Conservation (phyloP, 345 rosid genomes). For the Salix suchowensis region DNA sequence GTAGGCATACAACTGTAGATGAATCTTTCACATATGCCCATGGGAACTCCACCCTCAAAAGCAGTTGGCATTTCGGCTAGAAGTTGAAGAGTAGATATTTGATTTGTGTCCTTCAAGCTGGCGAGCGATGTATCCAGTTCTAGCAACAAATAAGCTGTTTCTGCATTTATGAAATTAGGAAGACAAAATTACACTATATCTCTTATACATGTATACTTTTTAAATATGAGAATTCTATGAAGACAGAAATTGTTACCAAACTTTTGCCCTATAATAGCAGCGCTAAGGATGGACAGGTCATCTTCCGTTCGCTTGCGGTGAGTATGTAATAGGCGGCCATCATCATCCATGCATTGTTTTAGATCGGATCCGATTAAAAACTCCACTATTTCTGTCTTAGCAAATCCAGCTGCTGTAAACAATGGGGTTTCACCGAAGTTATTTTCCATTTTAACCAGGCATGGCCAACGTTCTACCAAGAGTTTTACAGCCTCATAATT, state of each 20-base stretch:
- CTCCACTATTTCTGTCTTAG: too few relatives aligned
- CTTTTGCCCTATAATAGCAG: conserved; percentile 19
- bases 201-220: too few relatives aligned
- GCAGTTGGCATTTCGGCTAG: conserved; percentile 12
- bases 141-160: conserved; percentile 19
- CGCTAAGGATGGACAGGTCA: conserved; percentile 19
- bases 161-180: background rate
- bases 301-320: background rate
- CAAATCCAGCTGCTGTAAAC: too few relatives aligned
- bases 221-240: too few relatives aligned
- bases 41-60: background rate
- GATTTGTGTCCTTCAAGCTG: background rate
- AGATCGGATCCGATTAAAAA: background rate
- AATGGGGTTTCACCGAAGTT: too few relatives aligned
- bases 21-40: background rate
- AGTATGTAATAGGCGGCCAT: background rate
- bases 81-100: conserved; percentile 16
- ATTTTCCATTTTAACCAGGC: too few relatives aligned
- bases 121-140: background rate
- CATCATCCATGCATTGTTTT: background rate
- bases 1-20: conserved; percentile 12
- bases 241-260: conserved; percentile 7
- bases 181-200: background rate
- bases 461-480: too few relatives aligned
- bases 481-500: too few relatives aligned